Evolutionary conservation across 2,329 filamentous ascomycete genomes (phyloP).

Genomic region (Scorias spongiosa): DNA sequence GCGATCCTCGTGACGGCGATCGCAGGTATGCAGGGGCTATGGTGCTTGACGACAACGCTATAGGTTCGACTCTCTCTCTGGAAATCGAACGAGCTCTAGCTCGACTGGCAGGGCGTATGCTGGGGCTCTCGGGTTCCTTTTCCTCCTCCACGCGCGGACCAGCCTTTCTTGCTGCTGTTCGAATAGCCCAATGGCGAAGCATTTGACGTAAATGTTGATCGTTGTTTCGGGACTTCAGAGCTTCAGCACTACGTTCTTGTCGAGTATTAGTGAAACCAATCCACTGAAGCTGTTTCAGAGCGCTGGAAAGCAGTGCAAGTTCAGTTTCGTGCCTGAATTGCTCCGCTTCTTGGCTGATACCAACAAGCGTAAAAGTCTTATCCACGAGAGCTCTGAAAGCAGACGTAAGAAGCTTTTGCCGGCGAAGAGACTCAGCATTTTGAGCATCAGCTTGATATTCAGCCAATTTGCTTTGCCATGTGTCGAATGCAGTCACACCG

Average conservation of each 20-base stretch:
- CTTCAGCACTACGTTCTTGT: slow-evolving; percentile 36
- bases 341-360: slow-evolving; percentile 28
- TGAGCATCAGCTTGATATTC: slow-evolving; percentile 11
- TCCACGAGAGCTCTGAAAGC: slow-evolving; percentile 19
- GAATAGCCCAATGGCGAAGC: slow-evolving; percentile 39
- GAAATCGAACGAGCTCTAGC: slow-evolving; percentile 11
- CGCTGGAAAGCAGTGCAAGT: slow-evolving; percentile 30
- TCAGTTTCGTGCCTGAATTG: slow-evolving; percentile 31
- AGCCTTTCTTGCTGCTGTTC: slow-evolving; percentile 19
- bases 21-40: slow-evolving; percentile 26
- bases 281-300: slow-evolving; percentile 42
- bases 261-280: slow-evolving; percentile 39
- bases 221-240: slow-evolving; percentile 36
- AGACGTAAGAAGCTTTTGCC: slow-evolving; percentile 17
- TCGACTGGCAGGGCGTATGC: slow-evolving; percentile 15
- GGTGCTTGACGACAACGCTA: not conserved
- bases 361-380: slow-evolving; percentile 10
- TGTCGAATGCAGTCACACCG: slow-evolving; percentile 17
- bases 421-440: slow-evolving; percentile 18
- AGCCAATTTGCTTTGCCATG: slow-evolving; percentile 20
- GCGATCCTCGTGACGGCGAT: slow-evolving; percentile 25
- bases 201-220: slow-evolving; percentile 41
- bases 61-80: not conserved
- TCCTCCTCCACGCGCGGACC: slow-evolving; percentile 3
- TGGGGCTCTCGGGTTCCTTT: slow-evolving; percentile 15